Evolutionary conservation across 768 basidiomycete genomes (phyloP).

Genomic region (Boletus bicolor): DNA sequence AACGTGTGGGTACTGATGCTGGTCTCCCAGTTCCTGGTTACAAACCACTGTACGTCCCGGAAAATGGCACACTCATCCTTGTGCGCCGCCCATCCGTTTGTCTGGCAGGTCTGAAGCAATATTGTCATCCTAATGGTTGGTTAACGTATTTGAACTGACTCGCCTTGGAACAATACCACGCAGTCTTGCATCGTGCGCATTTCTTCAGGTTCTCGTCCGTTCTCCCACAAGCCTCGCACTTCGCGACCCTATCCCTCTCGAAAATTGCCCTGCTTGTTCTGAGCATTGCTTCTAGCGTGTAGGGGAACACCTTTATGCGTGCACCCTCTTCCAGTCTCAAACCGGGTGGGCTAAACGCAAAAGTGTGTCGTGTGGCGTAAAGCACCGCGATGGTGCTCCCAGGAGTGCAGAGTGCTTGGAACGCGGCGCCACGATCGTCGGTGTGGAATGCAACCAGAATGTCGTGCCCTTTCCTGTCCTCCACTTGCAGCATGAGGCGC

Average conservation of each 20-base stretch:
- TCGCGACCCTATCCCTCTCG: slow-evolving; percentile 17
- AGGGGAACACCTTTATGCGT: slow-evolving; percentile 27
- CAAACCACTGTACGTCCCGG: slow-evolving; percentile 31
- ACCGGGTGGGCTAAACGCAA: slow-evolving; percentile 30
- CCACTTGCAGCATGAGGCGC: slow-evolving; percentile 29
- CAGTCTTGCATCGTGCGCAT: slow-evolving; percentile 28
- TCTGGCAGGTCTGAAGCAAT: slow-evolving; percentile 22
- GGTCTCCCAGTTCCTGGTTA: slow-evolving; percentile 28
- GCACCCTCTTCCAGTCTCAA: slow-evolving; percentile 26
- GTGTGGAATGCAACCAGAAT: slow-evolving; percentile 31
- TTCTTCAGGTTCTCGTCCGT: slow-evolving; percentile 18
- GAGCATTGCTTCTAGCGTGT: slow-evolving; percentile 27
- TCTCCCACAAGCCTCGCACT: slow-evolving; percentile 24
- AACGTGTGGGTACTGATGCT: slow-evolving; percentile 14
- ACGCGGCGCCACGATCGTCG: slow-evolving; percentile 27
- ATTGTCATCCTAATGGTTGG: slow-evolving; percentile 3
- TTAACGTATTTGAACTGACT: slow-evolving; percentile 1
- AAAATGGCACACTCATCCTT: slow-evolving; percentile 23
- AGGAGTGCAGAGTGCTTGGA: slow-evolving; percentile 19
- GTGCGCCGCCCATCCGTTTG: slow-evolving; percentile 20
- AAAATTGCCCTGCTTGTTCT: slow-evolving; percentile 21
- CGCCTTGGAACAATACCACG: slow-evolving; percentile 31
- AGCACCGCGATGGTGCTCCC: slow-evolving; percentile 33
- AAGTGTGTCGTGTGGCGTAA: slow-evolving; percentile 29
- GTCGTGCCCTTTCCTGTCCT: slow-evolving; percentile 25